phyloP scores from a whole-genome alignment of 257 asterid genomes.

The Plantago ovata region DNA sequence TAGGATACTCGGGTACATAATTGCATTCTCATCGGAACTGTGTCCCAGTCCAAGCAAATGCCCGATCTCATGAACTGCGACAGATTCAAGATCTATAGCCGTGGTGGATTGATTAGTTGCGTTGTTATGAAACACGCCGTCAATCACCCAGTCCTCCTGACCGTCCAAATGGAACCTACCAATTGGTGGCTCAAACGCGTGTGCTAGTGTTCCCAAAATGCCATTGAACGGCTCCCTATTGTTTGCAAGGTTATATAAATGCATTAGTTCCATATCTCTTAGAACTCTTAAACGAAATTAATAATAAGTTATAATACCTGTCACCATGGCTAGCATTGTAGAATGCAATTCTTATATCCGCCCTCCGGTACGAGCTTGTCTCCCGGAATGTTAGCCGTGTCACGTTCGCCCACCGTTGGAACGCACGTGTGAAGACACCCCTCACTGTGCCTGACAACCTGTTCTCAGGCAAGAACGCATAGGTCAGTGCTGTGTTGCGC shows the following conservation, averaged over 20 bases:
- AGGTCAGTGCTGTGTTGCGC: slow-evolving; percentile 48
- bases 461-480: slow-evolving; percentile 57
- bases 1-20: slow-evolving; percentile 71
- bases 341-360: slow-evolving; percentile 61
- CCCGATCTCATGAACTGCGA: slow-evolving; percentile 90
- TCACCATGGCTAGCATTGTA: slow-evolving; percentile 77
- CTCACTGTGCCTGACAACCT: slow-evolving; percentile 31
- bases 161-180: slow-evolving; percentile 70
- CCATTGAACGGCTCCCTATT: slow-evolving; percentile 77
- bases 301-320: slow-evolving; percentile 13
- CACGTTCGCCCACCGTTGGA: slow-evolving; percentile 86
- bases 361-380: slow-evolving; percentile 33
- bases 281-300: too few relatives aligned
- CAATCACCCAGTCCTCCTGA: slow-evolving; percentile 77
- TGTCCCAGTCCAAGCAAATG: slow-evolving; percentile 89
- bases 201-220: slow-evolving; percentile 76
- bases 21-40: slow-evolving; percentile 65
- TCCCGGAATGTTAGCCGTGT: slow-evolving; percentile 54
- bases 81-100: slow-evolving; percentile 80
- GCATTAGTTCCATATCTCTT: too few relatives aligned
- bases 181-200: slow-evolving; percentile 82
- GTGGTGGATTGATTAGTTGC: slow-evolving; percentile 9
- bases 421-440: slow-evolving; percentile 52
- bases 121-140: slow-evolving; percentile 30
- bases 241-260: too few relatives aligned